These are phyloP conservation scores for Nitzschia sp. DNA, from an alignment of 108 stramenopile species.

Conservation along the genomic window DNA sequence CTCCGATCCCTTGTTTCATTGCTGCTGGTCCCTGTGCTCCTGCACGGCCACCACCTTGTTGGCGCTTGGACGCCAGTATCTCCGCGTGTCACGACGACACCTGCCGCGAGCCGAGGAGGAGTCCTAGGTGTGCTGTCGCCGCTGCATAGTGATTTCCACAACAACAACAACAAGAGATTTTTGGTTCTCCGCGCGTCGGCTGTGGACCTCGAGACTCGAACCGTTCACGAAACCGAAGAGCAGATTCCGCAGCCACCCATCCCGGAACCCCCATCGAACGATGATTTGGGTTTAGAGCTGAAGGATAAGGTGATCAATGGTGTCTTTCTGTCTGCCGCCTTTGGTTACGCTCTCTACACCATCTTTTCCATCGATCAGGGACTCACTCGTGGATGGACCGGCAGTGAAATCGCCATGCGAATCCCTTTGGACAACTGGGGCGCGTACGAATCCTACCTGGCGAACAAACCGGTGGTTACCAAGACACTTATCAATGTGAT, in stretches of 20 bases:
- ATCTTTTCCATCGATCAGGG: slow-evolving; percentile 79
- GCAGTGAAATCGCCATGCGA: slow-evolving; percentile 75
- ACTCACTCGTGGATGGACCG: slow-evolving; percentile 88
- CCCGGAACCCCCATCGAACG: background rate
- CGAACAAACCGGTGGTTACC: slow-evolving; percentile 83
- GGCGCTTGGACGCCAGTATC: no score
- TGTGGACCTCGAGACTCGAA: background rate
- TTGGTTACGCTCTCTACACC: slow-evolving; percentile 74
- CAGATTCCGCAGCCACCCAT: background rate
- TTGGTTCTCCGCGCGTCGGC: background rate
- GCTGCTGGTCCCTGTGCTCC: background rate
- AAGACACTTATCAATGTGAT: slow-evolving; percentile 95
- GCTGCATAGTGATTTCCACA: no score
- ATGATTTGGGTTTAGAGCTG: background rate
- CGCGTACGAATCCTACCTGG: slow-evolving; percentile 78
- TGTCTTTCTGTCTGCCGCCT: slow-evolving; percentile 61
- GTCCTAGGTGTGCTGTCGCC: no score
- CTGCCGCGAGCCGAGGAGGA: no score
- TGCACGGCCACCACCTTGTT: background rate
- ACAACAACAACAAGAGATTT: no score
- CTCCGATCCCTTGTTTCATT: no score
- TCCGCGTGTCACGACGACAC: no score
- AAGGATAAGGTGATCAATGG: slow-evolving; percentile 68
- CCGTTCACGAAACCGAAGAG: background rate
- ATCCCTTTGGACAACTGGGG: slow-evolving; percentile 91